These are phyloP conservation scores for Globisporangium recalcitrans DNA, from an alignment of 352 stramenopile species.

Conservation along the genomic window DNA sequence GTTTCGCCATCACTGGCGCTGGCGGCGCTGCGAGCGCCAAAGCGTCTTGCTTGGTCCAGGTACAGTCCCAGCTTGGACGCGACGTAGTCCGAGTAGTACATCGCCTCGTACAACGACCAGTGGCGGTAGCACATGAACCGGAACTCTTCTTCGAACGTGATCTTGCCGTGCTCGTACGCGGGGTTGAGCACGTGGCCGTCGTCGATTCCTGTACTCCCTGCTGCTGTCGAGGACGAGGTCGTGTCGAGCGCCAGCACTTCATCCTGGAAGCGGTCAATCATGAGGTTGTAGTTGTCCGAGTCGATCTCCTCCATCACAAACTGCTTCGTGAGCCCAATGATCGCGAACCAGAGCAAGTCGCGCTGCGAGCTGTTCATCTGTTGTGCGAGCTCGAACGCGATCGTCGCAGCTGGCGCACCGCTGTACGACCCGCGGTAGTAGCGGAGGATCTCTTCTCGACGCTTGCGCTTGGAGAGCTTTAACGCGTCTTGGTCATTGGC, in stretches of 20 bases:
- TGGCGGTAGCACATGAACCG: conserved; percentile 96
- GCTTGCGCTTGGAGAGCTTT: conserved; percentile 47
- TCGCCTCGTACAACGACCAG: conserved; percentile 92
- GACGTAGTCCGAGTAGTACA: conserved; percentile 96
- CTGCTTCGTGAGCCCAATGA: conserved; percentile 95
- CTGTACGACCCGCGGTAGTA: conserved; percentile 95
- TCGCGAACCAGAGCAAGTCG: conserved; percentile 96
- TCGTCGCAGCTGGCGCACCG: conserved; percentile 58
- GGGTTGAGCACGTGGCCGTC: conserved; percentile 30
- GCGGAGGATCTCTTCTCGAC: conserved; percentile 72
- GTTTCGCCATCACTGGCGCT: conserved; percentile 50
- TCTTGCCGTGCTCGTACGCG: conserved; percentile 74
- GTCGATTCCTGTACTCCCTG: conserved; percentile 11
- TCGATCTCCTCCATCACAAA: conserved; percentile 93
- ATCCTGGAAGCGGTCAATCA: conserved; percentile 88
- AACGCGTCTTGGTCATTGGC: conserved; percentile 18
- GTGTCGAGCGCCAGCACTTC: conserved; percentile 82
- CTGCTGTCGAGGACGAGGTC: conserved; percentile 24
- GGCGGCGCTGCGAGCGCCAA: conserved; percentile 54
- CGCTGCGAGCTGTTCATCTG: conserved; percentile 81
- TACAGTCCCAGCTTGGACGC: conserved; percentile 84
- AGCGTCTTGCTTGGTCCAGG: conserved; percentile 52
- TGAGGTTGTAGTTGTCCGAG: conserved; percentile 88
- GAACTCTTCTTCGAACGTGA: conserved; percentile 90
- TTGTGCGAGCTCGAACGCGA: conserved; percentile 81